phyloP scores from a whole-genome alignment of 176 grass and related monocot species.

The Paspalum notatum region DNA sequence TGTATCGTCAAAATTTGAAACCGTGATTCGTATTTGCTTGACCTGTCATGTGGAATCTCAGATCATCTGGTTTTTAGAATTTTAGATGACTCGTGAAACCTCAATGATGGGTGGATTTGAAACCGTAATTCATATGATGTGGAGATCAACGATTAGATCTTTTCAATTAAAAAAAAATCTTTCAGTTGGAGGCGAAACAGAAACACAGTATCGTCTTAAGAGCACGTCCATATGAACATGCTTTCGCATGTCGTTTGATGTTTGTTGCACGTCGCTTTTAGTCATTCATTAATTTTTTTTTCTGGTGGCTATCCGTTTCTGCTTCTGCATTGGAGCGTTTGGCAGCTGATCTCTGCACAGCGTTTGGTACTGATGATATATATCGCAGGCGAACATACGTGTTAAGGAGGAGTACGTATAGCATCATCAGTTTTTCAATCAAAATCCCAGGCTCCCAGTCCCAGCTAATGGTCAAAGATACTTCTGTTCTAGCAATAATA shows the following conservation, averaged over 20 bases:
- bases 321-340: neutral
- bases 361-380: neutral
- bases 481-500: no score
- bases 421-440: no score
- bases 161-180: neutral
- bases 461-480: no score
- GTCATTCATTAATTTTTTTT: neutral
- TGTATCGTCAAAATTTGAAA: neutral
- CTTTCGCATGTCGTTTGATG: neutral
- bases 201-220: neutral
- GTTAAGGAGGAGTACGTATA: neutral
- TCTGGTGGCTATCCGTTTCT: neutral
- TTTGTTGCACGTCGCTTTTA: constrained; percentile 15
- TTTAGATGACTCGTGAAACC: neutral
- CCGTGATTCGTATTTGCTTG: neutral
- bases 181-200: neutral
- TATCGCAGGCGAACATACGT: neutral
- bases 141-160: no score
- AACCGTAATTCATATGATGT: no score
- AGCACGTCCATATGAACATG: neutral
- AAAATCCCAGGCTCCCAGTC: no score
- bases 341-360: neutral
- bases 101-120: neutral
- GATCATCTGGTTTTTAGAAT: no score
- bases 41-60: no score